Evolutionary conservation across 1,139 yeast species (phyloP).

Genomic region (Pichia sp.): DNA sequence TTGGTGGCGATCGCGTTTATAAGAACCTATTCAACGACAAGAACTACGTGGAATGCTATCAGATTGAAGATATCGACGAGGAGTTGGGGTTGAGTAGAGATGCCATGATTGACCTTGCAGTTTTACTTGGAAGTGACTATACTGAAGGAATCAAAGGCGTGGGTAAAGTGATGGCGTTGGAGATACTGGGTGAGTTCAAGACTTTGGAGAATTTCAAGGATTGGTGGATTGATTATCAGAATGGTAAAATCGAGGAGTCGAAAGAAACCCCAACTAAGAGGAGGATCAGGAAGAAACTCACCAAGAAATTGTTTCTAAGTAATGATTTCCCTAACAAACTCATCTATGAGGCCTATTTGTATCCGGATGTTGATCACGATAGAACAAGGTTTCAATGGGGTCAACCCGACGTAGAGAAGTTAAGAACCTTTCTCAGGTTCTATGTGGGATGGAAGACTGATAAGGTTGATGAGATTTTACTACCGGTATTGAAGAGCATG

Average conservation of each 20-base stretch:
- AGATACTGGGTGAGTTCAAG: slow-evolving; percentile 81
- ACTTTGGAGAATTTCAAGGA: slow-evolving; percentile 36
- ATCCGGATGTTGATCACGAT: slow-evolving; percentile 83
- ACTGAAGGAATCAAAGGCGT: slow-evolving; percentile 87
- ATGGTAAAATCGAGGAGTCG: slow-evolving; percentile 30
- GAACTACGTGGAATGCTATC: slow-evolving; percentile 84
- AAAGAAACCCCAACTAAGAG: slow-evolving; percentile 31
- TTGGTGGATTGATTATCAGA: slow-evolving; percentile 51
- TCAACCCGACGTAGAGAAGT: slow-evolving; percentile 70
- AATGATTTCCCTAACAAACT: slow-evolving; percentile 62
- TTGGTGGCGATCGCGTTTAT: slow-evolving; percentile 82
- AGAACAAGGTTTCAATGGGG: slow-evolving; percentile 84
- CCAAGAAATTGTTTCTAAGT: slow-evolving; percentile 58
- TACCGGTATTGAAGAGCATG: slow-evolving; percentile 82
- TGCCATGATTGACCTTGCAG: slow-evolving; percentile 70
- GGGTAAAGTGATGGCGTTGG: slow-evolving; percentile 92
- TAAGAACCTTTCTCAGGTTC: slow-evolving; percentile 60
- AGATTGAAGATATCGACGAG: slow-evolving; percentile 47
- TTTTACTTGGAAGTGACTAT: slow-evolving; percentile 86
- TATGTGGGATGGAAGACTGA: slow-evolving; percentile 80
- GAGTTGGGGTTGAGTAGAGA: slow-evolving; percentile 60
- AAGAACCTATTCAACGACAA: slow-evolving; percentile 94
- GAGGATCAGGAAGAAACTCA: slow-evolving; percentile 50
- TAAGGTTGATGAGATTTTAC: slow-evolving; percentile 72
- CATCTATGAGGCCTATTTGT: slow-evolving; percentile 65